These are phyloP conservation scores for Leptographium flavum DNA, from an alignment of 2,329 filamentous ascomycete genomes.

Conservation along the genomic window DNA sequence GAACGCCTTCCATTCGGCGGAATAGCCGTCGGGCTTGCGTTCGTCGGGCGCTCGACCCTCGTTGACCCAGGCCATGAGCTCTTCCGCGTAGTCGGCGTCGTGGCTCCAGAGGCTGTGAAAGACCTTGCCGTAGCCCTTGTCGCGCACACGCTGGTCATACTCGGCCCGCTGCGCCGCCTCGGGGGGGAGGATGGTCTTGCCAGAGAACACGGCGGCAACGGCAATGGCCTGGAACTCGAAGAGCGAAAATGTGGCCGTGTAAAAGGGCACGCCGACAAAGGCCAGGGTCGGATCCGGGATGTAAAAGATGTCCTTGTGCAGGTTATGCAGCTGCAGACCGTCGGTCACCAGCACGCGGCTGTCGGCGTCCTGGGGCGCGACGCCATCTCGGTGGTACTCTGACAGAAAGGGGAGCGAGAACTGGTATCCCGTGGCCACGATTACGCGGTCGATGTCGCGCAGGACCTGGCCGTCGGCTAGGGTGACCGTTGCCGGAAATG, in stretches of 20 bases:
- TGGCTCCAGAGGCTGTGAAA: constrained; percentile 21
- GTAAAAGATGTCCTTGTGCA: constrained; percentile 56
- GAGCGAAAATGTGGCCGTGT: constrained; percentile 52
- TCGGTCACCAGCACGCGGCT: constrained; percentile 16
- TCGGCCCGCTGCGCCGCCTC: constrained; percentile 22
- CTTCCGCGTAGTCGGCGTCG: constrained; percentile 13
- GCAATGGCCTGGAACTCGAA: constrained; percentile 58
- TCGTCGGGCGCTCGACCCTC: neutral
- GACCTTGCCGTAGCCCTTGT: constrained; percentile 20
- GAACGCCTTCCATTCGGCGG: too few species aligned
- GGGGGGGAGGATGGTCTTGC: constrained; percentile 31
- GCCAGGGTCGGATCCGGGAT: constrained; percentile 49
- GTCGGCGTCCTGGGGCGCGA: constrained; percentile 29
- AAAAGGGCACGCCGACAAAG: constrained; percentile 52
- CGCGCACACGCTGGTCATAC: constrained; percentile 17
- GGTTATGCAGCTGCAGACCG: constrained; percentile 40
- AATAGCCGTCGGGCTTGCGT: constrained; percentile 1
- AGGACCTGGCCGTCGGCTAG: constrained; percentile 39
- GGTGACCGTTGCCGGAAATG: constrained; percentile 34
- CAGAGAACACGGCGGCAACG: constrained; percentile 41
- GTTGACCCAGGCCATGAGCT: constrained; percentile 15
- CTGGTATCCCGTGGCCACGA: constrained; percentile 53
- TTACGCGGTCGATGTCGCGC: constrained; percentile 41
- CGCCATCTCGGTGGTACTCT: constrained; percentile 26
- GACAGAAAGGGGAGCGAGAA: constrained; percentile 38